phyloP scores from a whole-genome alignment of 306 rosid genomes.

The Cicer pinnatifidum region DNA sequence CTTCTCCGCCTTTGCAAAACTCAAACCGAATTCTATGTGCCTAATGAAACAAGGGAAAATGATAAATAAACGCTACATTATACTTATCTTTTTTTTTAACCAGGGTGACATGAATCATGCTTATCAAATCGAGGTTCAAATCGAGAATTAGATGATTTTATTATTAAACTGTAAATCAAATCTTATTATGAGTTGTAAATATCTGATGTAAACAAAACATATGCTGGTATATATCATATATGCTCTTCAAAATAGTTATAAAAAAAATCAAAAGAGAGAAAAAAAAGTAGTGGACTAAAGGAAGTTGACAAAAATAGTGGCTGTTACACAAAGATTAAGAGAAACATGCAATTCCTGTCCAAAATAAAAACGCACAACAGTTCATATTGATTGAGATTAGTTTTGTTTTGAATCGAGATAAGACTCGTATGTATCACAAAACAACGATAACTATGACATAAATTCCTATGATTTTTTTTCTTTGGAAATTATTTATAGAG shows the following conservation, averaged over 20 bases:
- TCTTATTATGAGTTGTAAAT: neutral
- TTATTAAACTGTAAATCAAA: neutral
- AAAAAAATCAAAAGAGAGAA: neutral
- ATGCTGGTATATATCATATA: neutral
- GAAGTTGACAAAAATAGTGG: neutral
- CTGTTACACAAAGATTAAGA: neutral
- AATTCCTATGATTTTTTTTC: neutral
- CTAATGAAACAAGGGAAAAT: slow-evolving; percentile 46
- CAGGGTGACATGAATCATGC: neutral
- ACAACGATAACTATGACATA: neutral
- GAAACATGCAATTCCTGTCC: neutral
- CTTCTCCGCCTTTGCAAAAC: slow-evolving; percentile 74
- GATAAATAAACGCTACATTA: neutral
- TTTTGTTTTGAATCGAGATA: neutral
- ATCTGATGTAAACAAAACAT: too few species aligned
- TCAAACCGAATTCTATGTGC: slow-evolving; percentile 77
- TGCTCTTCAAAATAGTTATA: neutral
- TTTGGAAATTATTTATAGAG: slow-evolving; percentile 4
- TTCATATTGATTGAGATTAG: neutral
- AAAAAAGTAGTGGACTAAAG: neutral
- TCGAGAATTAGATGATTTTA: neutral
- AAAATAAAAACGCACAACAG: too few species aligned
- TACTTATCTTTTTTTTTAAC: neutral
- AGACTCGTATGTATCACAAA: neutral
- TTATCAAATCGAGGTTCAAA: neutral